Percentiles rank a stretch among this genome's conserved stretches.
Conservation (phyloP, 2,329 filamentous ascomycete species). For the Helotiales sp. region DNA sequence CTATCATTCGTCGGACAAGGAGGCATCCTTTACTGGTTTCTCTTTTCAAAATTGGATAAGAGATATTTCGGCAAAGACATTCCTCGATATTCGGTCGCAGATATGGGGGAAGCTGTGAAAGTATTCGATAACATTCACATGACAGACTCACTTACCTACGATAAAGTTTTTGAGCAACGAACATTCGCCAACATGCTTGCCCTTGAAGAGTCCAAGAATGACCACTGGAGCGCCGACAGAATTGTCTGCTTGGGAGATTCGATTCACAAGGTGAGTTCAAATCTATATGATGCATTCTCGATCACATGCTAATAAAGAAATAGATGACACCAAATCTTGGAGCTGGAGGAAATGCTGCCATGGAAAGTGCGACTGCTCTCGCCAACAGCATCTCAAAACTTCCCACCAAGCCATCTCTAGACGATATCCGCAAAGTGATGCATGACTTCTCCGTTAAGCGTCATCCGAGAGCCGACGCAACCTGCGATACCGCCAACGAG, state of each 20-base stretch:
- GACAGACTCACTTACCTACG: conserved; percentile 16
- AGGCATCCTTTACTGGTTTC: conserved; percentile 19
- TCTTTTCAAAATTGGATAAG: conserved; percentile 17
- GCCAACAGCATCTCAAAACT: conserved; percentile 31
- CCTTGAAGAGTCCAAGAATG: conserved; percentile 22
- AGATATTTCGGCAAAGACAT: conserved; percentile 15
- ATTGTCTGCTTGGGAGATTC: conserved; percentile 27
- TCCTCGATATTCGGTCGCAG: conserved; percentile 19
- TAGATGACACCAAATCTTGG: conserved; percentile 29
- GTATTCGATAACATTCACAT: conserved; percentile 2
- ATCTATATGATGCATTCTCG: not conserved
- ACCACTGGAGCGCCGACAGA: conserved; percentile 23
- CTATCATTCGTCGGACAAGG: conserved; percentile 18
- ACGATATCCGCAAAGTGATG: conserved; percentile 1
- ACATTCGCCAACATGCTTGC: conserved; percentile 12
- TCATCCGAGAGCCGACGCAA: conserved; percentile 20
- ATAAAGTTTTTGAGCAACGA: conserved; percentile 14
- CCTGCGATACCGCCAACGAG: conserved; percentile 23
- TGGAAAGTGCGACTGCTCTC: conserved; percentile 39
- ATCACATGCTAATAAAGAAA: not conserved
- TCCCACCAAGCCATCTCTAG: not conserved
- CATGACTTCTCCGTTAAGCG: conserved; percentile 22
- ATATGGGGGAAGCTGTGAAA: conserved; percentile 12
- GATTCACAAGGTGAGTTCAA: conserved; percentile 26
- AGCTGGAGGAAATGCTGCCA: conserved; percentile 40